phyloP scores from a whole-genome alignment of 768 basidiomycete species.

The Podaxis sp. region DNA sequence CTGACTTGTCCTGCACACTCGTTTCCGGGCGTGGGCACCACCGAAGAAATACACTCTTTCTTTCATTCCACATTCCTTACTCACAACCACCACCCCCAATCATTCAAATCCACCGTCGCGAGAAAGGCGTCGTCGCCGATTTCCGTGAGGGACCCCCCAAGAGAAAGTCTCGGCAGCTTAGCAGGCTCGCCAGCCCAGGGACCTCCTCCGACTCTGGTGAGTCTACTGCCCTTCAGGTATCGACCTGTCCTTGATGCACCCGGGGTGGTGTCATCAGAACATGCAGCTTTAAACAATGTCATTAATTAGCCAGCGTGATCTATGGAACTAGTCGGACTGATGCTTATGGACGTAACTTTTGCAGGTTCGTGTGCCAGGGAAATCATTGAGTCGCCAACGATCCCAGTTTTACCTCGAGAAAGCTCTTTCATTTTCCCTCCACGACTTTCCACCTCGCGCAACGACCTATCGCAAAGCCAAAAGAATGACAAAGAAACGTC shows the following conservation, averaged over 20 bases:
- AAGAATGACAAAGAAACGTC: constrained; percentile 47
- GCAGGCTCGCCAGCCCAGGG: constrained; percentile 18
- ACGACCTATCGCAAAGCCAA: background rate
- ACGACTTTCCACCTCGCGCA: constrained; percentile 10
- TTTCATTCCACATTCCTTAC: background rate
- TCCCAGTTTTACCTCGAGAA: constrained; percentile 15
- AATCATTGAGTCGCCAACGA: constrained; percentile 6
- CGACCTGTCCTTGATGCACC: constrained; percentile 5
- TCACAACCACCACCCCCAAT: background rate
- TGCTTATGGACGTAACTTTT: constrained; percentile 13
- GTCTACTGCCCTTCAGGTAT: constrained; percentile 14
- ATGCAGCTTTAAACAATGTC: background rate
- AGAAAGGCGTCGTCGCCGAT: constrained; percentile 1
- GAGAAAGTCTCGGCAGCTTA: constrained; percentile 24
- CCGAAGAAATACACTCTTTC: background rate
- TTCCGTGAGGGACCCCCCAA: constrained; percentile 30
- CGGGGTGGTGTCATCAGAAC: constrained; percentile 11
- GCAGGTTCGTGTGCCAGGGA: constrained; percentile 20
- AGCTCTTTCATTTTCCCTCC: constrained; percentile 15
- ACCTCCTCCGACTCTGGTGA: constrained; percentile 27
- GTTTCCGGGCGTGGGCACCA: background rate
- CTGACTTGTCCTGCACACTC: background rate
- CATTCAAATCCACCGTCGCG: background rate
- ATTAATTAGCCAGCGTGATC: constrained; percentile 3
- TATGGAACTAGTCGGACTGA: constrained; percentile 19